Evolutionary conservation across 2,329 filamentous ascomycete species (phyloP).

Genomic region (Fusarium xyrophilum): DNA sequence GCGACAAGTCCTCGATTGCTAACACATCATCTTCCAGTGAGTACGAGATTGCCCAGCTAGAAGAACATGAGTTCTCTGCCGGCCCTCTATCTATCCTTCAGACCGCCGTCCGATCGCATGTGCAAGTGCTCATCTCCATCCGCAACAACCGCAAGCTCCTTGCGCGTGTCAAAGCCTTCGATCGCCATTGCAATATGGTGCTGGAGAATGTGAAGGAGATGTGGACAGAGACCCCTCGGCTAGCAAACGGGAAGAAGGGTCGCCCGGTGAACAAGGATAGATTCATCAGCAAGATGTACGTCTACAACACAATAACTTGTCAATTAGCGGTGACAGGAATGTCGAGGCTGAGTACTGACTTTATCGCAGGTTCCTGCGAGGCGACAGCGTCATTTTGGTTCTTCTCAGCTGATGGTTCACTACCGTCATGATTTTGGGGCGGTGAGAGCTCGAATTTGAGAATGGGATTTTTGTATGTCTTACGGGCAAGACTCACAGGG

Average conservation of each 20-base stretch:
- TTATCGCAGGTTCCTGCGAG: slow-evolving; percentile 75
- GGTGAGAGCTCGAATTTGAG: slow-evolving; percentile 35
- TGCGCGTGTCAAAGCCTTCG: slow-evolving; percentile 96
- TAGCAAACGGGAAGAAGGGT: slow-evolving; percentile 86
- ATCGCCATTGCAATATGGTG: slow-evolving; percentile 99
- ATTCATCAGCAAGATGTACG: slow-evolving; percentile 96
- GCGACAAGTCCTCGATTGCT: slow-evolving; percentile 31
- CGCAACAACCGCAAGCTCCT: slow-evolving; percentile 98
- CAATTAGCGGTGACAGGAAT: slow-evolving; percentile 18
- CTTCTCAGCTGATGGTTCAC: slow-evolving; percentile 69
- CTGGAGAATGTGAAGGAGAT: slow-evolving; percentile 94
- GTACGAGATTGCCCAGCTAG: slow-evolving; percentile 82
- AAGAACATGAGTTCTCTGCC: slow-evolving; percentile 63
- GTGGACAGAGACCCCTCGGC: slow-evolving; percentile 94
- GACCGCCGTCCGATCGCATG: slow-evolving; percentile 92
- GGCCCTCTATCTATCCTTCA: slow-evolving; percentile 85
- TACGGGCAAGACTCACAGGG: slow-evolving; percentile 43
- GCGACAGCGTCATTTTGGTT: slow-evolving; percentile 87
- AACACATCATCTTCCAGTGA: slow-evolving; percentile 63
- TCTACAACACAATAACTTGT: slow-evolving; percentile 33
- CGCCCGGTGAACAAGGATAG: slow-evolving; percentile 95
- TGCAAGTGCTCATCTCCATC: slow-evolving; percentile 95
- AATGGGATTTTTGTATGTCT: slow-evolving; percentile 42
- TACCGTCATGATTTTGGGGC: slow-evolving; percentile 22
- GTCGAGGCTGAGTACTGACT: slow-evolving; percentile 27